These are phyloP conservation scores for Rutstroemia sp. DNA, from an alignment of 2,329 filamentous ascomycete species.

Conservation along the genomic window DNA sequence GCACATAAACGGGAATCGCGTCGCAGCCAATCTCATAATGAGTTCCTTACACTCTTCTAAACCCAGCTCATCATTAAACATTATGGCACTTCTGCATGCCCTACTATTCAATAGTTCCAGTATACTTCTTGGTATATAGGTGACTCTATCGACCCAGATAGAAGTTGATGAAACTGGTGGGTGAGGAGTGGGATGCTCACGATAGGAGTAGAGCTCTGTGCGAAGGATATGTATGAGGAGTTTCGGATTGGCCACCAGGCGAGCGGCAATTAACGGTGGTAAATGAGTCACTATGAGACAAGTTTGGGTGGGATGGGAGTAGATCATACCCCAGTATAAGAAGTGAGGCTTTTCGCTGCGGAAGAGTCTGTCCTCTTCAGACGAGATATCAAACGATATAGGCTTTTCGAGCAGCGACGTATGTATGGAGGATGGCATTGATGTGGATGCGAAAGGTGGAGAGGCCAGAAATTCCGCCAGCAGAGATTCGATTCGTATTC, in stretches of 20 bases:
- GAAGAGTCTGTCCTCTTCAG: constrained; percentile 54
- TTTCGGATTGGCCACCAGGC: constrained; percentile 65
- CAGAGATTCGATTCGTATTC: constrained; percentile 69
- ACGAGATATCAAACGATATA: constrained; percentile 57
- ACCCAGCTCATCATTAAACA: constrained; percentile 71
- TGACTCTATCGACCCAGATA: constrained; percentile 55
- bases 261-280: constrained; percentile 66
- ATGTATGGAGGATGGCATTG: constrained; percentile 18
- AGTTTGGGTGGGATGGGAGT: constrained; percentile 21
- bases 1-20: constrained; percentile 73
- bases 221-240: constrained; percentile 69
- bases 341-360: constrained; percentile 49
- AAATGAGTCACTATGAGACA: constrained; percentile 48
- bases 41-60: constrained; percentile 50
- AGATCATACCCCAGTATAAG: constrained; percentile 63
- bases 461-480: constrained; percentile 48
- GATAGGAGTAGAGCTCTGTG: constrained; percentile 61
- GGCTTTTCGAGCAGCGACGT: constrained; percentile 41
- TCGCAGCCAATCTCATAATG: constrained; percentile 49
- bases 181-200: constrained; percentile 9
- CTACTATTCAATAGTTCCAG: constrained; percentile 70
- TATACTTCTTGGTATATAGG: constrained; percentile 66
- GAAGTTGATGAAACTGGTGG: constrained; percentile 15
- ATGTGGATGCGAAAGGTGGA: not conserved
- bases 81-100: constrained; percentile 72